A percentile compares a stretch with the other conserved stretches of the same genome.
phyloP scores from a whole-genome alignment of 1,284 basidiomycete genomes.

The Apiotrichum sp. region DNA sequence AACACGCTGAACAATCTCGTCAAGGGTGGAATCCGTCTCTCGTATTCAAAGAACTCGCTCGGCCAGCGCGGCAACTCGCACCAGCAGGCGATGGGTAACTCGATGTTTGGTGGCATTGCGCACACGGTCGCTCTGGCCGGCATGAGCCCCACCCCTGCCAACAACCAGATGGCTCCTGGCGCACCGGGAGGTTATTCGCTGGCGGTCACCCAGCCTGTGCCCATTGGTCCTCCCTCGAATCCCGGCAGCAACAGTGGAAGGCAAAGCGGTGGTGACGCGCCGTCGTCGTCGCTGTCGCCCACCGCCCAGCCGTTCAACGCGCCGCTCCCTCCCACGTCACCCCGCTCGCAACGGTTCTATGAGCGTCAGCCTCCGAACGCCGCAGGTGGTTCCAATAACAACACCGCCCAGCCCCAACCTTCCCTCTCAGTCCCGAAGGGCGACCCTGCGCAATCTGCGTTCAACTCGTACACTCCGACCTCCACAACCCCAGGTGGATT shows the following conservation, averaged over 20 bases:
- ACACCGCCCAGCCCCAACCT: conserved; percentile 1
- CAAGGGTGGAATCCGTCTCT: conserved; percentile 89
- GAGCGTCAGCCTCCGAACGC: background rate
- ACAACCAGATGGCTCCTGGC: conserved; percentile 7
- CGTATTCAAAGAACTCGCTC: conserved; percentile 91
- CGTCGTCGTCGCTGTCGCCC: conserved; percentile 33
- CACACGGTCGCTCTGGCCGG: conserved; percentile 42
- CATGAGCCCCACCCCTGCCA: conserved; percentile 22
- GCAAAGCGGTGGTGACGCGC: background rate
- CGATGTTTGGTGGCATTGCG: conserved; percentile 39
- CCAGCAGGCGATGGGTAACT: conserved; percentile 27
- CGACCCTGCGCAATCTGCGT: conserved; percentile 1
- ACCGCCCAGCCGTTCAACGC: conserved; percentile 42
- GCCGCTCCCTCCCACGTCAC: conserved; percentile 27
- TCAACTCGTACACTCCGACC: conserved; percentile 13
- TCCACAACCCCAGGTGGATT: conserved; percentile 19
- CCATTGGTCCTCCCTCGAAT: conserved; percentile 11
- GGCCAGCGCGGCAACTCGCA: conserved; percentile 51
- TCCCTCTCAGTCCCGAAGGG: background rate
- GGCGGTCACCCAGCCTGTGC: conserved; percentile 12
- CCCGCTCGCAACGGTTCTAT: conserved; percentile 34
- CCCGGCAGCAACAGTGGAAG: background rate
- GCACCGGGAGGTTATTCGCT: conserved; percentile 1
- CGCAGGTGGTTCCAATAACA: background rate
- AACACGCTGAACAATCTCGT: conserved; percentile 81